These are phyloP conservation scores for Exophiala oligosperma DNA, from an alignment of 2,329 filamentous ascomycete genomes.

Conservation along the genomic window DNA sequence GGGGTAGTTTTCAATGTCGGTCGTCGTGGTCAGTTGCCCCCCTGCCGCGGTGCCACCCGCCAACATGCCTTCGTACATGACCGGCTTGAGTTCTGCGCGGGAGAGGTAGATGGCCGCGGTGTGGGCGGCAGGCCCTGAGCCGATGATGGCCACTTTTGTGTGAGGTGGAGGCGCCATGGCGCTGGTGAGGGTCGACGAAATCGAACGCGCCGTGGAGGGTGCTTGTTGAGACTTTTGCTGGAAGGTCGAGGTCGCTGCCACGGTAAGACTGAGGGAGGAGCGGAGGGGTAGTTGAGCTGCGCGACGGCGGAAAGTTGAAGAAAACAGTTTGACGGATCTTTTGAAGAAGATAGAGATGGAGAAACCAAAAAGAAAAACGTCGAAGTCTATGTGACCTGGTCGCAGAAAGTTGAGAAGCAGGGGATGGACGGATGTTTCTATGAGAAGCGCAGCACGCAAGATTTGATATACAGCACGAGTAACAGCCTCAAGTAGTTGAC, in stretches of 20 bases:
- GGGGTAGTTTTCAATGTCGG: conserved; percentile 97
- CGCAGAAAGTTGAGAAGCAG: background rate
- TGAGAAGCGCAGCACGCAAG: background rate
- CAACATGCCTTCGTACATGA: conserved; percentile 97
- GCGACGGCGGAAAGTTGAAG: conserved; percentile 70
- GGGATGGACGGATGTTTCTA: background rate
- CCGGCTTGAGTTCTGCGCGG: conserved; percentile 89
- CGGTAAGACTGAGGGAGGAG: conserved; percentile 69
- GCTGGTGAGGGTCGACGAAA: conserved; percentile 49
- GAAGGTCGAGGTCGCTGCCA: conserved; percentile 67
- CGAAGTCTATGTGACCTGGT: too few species aligned
- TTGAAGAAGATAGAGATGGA: background rate
- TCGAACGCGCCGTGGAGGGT: conserved; percentile 32
- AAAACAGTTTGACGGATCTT: conserved; percentile 81
- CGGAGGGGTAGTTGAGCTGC: conserved; percentile 62
- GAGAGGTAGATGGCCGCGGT: conserved; percentile 96
- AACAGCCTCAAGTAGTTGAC: too few species aligned
- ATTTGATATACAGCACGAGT: background rate
- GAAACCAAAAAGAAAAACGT: too few species aligned
- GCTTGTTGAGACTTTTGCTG: conserved; percentile 57
- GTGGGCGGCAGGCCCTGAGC: conserved; percentile 95
- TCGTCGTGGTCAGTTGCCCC: conserved; percentile 96
- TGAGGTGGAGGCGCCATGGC: conserved; percentile 66
- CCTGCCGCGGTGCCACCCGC: conserved; percentile 95
- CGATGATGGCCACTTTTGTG: conserved; percentile 56